Percentiles rank a stretch among this genome's conserved stretches.
Conservation (phyloP, 1,139 yeast genomes). For the Magnusiomyces paraingens region DNA sequence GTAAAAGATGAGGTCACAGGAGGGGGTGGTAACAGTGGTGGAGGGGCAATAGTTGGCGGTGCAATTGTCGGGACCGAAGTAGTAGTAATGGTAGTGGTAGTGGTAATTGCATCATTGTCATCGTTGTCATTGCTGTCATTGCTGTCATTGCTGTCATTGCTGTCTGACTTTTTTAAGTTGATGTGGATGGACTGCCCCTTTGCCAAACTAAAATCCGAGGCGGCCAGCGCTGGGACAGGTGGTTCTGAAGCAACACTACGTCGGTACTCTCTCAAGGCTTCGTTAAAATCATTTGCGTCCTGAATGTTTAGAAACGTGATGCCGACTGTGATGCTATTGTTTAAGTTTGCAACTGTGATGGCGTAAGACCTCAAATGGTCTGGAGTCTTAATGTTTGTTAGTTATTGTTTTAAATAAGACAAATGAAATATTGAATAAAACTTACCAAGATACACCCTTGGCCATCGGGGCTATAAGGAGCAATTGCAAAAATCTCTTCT, state of each 20-base stretch:
- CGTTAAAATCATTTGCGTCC: conserved; percentile 37
- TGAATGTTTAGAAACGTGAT: conserved; percentile 36
- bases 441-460: not conserved
- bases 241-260: conserved; percentile 20
- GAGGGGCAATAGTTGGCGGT: conserved; percentile 4
- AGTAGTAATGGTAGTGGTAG: no score
- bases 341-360: conserved; percentile 31
- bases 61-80: not conserved
- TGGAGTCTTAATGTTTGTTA: conserved; percentile 9
- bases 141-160: not conserved
- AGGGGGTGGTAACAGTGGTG: conserved; percentile 22
- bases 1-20: not conserved
- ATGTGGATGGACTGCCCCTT: conserved; percentile 28
- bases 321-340: conserved; percentile 36
- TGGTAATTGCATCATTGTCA: no score
- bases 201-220: conserved; percentile 27
- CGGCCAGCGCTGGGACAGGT: conserved; percentile 18
- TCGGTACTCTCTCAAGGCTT: conserved; percentile 35
- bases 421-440: not conserved
- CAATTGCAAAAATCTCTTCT: not conserved
- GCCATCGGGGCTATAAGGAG: not conserved
- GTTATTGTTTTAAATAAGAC: not conserved
- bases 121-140: no score
- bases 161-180: not conserved
- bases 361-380: conserved; percentile 34